Conservation (phyloP, 164 flowering plant species). For the Stephania cephalantha region DNA sequence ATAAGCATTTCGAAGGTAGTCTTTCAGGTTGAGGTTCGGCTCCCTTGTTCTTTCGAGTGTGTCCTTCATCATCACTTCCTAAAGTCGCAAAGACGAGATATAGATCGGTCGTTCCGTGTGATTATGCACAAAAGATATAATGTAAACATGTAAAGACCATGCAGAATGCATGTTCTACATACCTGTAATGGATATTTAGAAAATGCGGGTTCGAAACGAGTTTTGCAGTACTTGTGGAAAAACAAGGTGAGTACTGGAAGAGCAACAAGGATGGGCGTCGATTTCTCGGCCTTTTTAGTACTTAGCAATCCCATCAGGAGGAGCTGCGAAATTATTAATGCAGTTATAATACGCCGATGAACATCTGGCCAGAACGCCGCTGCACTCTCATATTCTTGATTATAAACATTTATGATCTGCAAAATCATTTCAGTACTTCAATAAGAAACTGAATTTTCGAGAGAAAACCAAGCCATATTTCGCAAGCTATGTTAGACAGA, state of each 20-base stretch:
- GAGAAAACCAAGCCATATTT: background rate
- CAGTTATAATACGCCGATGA: constrained; percentile 57
- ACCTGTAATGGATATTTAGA: constrained; percentile 69
- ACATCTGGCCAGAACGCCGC: constrained; percentile 92
- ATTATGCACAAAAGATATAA: background rate
- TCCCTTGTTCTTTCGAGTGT: constrained; percentile 63
- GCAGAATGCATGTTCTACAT: constrained; percentile 7
- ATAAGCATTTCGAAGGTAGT: constrained; percentile 63
- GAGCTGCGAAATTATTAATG: constrained; percentile 60
- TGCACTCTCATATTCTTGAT: constrained; percentile 78
- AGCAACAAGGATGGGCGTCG: constrained; percentile 61
- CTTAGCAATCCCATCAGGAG: constrained; percentile 66
- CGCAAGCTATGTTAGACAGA: background rate
- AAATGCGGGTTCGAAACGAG: constrained; percentile 74
- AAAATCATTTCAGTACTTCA: constrained; percentile 4
- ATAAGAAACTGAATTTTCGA: constrained; percentile 5
- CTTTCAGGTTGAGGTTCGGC: constrained; percentile 56
- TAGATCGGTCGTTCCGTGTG: background rate
- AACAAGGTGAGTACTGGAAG: constrained; percentile 78
- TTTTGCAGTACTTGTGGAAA: constrained; percentile 72
- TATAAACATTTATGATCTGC: constrained; percentile 79
- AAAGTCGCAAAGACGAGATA: background rate
- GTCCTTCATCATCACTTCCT: constrained; percentile 88
- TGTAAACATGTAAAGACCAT: background rate
- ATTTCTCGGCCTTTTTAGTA: constrained; percentile 55